phyloP scores from a whole-genome alignment of 164 flowering plant species.

The Liriodendron chinense region DNA sequence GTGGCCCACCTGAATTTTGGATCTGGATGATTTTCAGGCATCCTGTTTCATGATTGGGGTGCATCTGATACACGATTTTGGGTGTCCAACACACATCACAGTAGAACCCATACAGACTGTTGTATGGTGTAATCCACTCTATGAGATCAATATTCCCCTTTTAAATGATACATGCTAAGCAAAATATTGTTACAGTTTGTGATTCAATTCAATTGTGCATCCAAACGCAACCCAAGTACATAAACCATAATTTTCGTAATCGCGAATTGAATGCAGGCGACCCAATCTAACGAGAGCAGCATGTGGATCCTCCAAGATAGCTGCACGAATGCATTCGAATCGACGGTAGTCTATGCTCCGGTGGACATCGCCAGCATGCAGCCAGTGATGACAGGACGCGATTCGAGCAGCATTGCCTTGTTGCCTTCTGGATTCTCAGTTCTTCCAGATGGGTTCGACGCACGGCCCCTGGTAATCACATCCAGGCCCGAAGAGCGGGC shows the following conservation, averaged over 20 bases:
- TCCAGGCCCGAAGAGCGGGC: constrained; percentile 68
- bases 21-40: too few relatives aligned
- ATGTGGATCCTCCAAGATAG: constrained; percentile 86
- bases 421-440: constrained; percentile 91
- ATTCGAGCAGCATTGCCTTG: constrained; percentile 67
- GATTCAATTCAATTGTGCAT: background rate
- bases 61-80: too few relatives aligned
- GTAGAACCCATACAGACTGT: too few relatives aligned
- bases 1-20: too few relatives aligned
- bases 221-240: background rate
- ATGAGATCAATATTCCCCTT: too few relatives aligned
- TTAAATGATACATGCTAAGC: too few relatives aligned
- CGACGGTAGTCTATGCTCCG: constrained; percentile 76
- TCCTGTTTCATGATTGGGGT: too few relatives aligned
- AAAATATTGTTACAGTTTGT: background rate
- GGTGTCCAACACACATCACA: too few relatives aligned
- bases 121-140: too few relatives aligned
- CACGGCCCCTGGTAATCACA: constrained; percentile 72
- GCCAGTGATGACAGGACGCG: constrained; percentile 84
- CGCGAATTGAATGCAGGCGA: constrained; percentile 43
- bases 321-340: constrained; percentile 77
- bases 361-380: constrained; percentile 74
- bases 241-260: too few relatives aligned
- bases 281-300: constrained; percentile 57
- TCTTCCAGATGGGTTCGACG: constrained; percentile 81